Evolutionary conservation across 176 grass and related monocot genomes (phyloP).

Genomic region (Echinochloa phyllopogon): DNA sequence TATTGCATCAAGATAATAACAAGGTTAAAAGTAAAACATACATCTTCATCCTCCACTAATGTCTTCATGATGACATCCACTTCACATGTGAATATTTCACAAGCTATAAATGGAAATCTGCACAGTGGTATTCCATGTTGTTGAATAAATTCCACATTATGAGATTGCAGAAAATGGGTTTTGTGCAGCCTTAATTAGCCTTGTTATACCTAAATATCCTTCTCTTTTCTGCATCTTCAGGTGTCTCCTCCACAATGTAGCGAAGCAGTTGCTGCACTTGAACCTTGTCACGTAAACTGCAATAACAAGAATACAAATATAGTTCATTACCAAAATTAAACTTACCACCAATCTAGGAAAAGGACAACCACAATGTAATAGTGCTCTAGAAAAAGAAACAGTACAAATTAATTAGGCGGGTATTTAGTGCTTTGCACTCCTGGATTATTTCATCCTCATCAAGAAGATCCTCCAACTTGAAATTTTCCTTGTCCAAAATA

Average conservation of each 20-base stretch:
- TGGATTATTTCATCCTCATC: constrained; percentile 99
- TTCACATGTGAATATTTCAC: constrained; percentile 99
- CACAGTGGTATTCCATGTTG: constrained; percentile 14
- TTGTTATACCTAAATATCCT: constrained; percentile 74
- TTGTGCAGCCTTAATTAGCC: constrained; percentile 15
- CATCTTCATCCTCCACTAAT: constrained; percentile 93
- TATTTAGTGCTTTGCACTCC: constrained; percentile 98
- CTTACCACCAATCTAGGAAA: neutral
- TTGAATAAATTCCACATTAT: constrained; percentile 36
- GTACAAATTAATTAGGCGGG: constrained; percentile 96
- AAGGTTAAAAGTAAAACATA: constrained; percentile 46
- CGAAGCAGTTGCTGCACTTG: constrained; percentile 82
- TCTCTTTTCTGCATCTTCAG: constrained; percentile 92
- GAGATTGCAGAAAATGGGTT: neutral
- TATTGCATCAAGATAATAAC: constrained; percentile 8
- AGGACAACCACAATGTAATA: constrained; percentile 17
- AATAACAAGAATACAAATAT: constrained; percentile 38
- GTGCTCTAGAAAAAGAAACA: constrained; percentile 39
- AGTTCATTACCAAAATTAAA: constrained; percentile 25
- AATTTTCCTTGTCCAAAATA: constrained; percentile 94
- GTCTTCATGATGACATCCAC: constrained; percentile 96
- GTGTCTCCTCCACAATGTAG: constrained; percentile 83
- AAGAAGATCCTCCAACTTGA: constrained; percentile 88
- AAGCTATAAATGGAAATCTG: constrained; percentile 99
- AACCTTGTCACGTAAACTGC: constrained; percentile 81